phyloP scores from a whole-genome alignment of 2,329 filamentous ascomycete genomes.

The Sarocladium kiliense region DNA sequence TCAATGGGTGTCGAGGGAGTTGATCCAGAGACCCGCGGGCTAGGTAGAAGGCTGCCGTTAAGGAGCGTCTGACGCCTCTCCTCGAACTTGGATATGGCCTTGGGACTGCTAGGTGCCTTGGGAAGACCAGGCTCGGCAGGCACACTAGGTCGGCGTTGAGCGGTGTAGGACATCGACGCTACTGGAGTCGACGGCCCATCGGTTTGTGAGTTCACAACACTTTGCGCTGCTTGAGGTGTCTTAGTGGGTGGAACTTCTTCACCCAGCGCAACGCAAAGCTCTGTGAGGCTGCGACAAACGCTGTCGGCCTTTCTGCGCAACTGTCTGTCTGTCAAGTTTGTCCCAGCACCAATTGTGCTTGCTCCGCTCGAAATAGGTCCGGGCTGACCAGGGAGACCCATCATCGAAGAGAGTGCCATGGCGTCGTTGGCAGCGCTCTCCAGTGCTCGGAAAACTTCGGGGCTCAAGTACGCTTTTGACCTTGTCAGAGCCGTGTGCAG shows the following conservation, averaged over 20 bases:
- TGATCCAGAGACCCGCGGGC: slow-evolving; percentile 35
- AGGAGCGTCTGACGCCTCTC: slow-evolving; percentile 47
- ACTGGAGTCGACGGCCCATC: slow-evolving; percentile 37
- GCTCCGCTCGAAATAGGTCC: slow-evolving; percentile 63
- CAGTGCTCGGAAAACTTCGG: slow-evolving; percentile 71
- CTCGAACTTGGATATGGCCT: slow-evolving; percentile 44
- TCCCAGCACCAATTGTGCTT: slow-evolving; percentile 52
- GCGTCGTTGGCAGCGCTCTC: slow-evolving; percentile 81
- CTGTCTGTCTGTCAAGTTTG: slow-evolving; percentile 69
- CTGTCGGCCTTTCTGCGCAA: slow-evolving; percentile 86
- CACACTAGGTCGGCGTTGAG: slow-evolving; percentile 37
- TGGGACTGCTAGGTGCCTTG: slow-evolving; percentile 19
- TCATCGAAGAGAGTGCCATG: slow-evolving; percentile 69
- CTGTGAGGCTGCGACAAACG: slow-evolving; percentile 86
- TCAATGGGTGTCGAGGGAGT: slow-evolving; percentile 38
- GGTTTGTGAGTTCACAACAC: slow-evolving; percentile 16
- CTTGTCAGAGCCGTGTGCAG: slow-evolving; percentile 77
- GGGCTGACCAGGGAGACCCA: slow-evolving; percentile 66
- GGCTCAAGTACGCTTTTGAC: slow-evolving; percentile 62
- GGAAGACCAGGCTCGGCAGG: slow-evolving; percentile 33
- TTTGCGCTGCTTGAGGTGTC: slow-evolving; percentile 13
- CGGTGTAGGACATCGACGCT: slow-evolving; percentile 34
- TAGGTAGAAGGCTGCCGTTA: slow-evolving; percentile 37
- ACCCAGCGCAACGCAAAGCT: slow-evolving; percentile 80
- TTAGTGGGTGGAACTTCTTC: slow-evolving; percentile 46